phyloP scores from a whole-genome alignment of 352 stramenopile species.

The Globisporangium paddicum region DNA sequence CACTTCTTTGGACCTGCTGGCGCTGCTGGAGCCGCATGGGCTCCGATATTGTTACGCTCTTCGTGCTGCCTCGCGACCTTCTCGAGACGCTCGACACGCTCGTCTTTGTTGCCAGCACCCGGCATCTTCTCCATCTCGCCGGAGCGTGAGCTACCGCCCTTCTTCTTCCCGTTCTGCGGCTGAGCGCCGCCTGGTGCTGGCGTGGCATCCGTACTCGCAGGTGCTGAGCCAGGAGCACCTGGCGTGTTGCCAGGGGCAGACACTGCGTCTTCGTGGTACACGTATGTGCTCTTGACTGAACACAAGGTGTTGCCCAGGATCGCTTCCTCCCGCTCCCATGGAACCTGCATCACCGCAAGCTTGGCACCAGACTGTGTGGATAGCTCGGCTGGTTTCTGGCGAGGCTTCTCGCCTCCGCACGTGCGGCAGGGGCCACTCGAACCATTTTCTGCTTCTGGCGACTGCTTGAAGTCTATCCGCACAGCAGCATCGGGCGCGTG shows the following conservation, averaged over 20 bases:
- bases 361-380: constrained; percentile 10
- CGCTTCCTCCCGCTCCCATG: constrained; percentile 53
- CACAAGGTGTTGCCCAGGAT: constrained; percentile 71
- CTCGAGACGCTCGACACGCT: constrained; percentile 64
- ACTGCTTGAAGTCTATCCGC: constrained; percentile 53
- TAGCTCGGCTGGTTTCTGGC: constrained; percentile 4
- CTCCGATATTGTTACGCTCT: constrained; percentile 54
- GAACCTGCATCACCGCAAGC: constrained; percentile 51
- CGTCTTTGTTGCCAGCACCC: constrained; percentile 51
- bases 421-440: constrained; percentile 28
- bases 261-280: constrained; percentile 60
- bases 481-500: constrained; percentile 44
- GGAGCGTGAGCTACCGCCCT: constrained; percentile 19
- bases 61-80: constrained; percentile 59
- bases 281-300: constrained; percentile 58
- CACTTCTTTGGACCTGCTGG: constrained; percentile 8
- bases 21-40: constrained; percentile 14
- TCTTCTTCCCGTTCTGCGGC: constrained; percentile 39
- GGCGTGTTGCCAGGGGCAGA: background rate
- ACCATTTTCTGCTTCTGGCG: constrained; percentile 25
- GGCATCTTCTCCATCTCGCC: constrained; percentile 72
- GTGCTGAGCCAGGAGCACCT: background rate
- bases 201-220: background rate
- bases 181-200: constrained; percentile 12
- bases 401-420: constrained; percentile 56